phyloP scores from a whole-genome alignment of 139 green algal species.

The Asterochloris sp. region DNA sequence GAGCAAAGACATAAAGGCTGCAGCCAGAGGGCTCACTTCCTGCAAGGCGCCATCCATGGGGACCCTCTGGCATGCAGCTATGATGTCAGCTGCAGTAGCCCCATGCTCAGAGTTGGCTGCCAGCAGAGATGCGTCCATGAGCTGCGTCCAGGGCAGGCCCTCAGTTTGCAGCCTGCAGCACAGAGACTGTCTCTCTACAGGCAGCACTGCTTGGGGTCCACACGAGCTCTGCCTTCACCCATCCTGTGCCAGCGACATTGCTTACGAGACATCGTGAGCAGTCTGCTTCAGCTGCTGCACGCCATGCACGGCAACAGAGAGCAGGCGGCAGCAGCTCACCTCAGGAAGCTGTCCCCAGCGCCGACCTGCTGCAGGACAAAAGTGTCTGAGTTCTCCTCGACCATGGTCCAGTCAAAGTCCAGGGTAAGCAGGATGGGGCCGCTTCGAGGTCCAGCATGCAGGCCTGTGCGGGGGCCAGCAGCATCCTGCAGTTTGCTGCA shows the following conservation, averaged over 20 bases:
- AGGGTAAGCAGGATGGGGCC: slow-evolving; percentile 16
- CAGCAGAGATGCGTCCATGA: slow-evolving; percentile 28
- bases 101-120: background rate
- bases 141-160: slow-evolving; percentile 26
- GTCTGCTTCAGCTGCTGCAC: background rate
- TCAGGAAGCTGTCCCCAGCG: slow-evolving; percentile 9
- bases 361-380: slow-evolving; percentile 33
- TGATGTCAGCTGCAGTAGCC: slow-evolving; percentile 2
- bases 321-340: background rate
- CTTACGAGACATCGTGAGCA: slow-evolving; percentile 1
- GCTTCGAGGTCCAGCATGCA: background rate
- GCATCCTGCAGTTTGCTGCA: too few species aligned
- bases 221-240: too few species aligned
- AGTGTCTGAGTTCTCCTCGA: slow-evolving; percentile 51
- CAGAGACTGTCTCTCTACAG: background rate
- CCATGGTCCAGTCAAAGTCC: slow-evolving; percentile 48
- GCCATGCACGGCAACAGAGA: background rate
- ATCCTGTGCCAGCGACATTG: too few species aligned
- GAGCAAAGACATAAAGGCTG: too few species aligned
- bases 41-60: slow-evolving; percentile 6
- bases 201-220: background rate
- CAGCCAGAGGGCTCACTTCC: background rate
- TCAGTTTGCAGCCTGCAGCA: background rate
- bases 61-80: background rate
- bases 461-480: background rate